Conservation (phyloP, 2,329 filamentous ascomycete genomes). For the Sclerotinia borealis region DNA sequence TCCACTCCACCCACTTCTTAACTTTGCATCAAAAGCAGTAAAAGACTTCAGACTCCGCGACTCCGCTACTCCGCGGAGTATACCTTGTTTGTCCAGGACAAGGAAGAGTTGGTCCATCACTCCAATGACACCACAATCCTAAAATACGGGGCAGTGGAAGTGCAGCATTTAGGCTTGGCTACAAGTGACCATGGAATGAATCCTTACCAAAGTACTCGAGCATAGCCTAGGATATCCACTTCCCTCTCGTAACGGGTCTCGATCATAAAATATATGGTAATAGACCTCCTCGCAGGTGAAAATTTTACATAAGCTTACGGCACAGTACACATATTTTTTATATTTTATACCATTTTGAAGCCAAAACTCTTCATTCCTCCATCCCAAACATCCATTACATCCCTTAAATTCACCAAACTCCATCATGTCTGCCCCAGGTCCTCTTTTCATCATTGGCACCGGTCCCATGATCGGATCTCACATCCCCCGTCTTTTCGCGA, state of each 20-base stretch:
- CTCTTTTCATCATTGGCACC: slow-evolving; percentile 8
- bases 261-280: not conserved
- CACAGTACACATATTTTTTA: not conserved
- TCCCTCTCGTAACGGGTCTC: not conserved
- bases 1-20: not conserved
- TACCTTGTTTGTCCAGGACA: not conserved
- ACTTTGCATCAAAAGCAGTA: not conserved
- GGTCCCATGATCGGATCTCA: slow-evolving; percentile 12
- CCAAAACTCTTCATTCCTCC: not conserved
- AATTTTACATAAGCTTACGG: not conserved
- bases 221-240: not conserved
- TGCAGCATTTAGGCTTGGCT: too few relatives aligned
- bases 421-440: slow-evolving; percentile 7
- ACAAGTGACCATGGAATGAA: not conserved
- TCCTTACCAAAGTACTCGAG: not conserved
- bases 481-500: slow-evolving; percentile 4
- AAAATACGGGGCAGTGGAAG: not conserved
- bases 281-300: not conserved
- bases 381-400: not conserved
- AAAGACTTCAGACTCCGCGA: not conserved
- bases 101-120: not conserved
- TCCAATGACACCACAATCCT: not conserved
- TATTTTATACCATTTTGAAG: not conserved
- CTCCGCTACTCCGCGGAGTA: not conserved
- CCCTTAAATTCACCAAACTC: not conserved